Base-by-base conservation (phyloP, 805 yeast genomes). In the Suhomyces faveliae region DNA sequence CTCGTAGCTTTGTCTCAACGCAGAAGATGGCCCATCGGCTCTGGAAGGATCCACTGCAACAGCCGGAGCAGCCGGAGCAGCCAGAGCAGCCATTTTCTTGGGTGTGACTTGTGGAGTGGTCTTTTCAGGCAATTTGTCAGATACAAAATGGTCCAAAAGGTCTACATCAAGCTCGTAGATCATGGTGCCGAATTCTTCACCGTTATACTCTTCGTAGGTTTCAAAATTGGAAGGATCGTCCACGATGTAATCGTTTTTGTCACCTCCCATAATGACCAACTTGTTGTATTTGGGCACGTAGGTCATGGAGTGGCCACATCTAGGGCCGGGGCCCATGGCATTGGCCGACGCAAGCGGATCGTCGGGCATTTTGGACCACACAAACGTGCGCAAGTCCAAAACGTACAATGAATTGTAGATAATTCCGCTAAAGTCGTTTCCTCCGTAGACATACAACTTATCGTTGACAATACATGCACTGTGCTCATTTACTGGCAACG, bases 231-330 rank as follows among this genome's bases (percentile, higher is more conserved):
- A 72, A 5, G 67, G 71, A 49, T 74, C 76, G 21, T 73, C 74
- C 22, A 70, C 61, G 40, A 84, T 83, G 58, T 79, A 83, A 60
- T 87, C 92, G 53, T 81, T 78, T 55, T 83, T 79, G 65, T 89
- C 96, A 49, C 99, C 98, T 39, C 99, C 99, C 87, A 95, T 84
- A 12, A 92, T 80, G 10, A 91, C 62, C 29, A 92, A 60, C 66
- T 84, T 87, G 59, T 88, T 81, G 51, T 80, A 80, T 21, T 75
- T 79, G 42, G 84, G 73, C 47, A 87, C 65, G 45, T 81, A 84
- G 1, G 97, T 83, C 68, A 92, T 71, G 6, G 96, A 82, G 67
- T 94, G 99, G 8, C 98, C 98, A 52, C 92, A 87, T 57, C 97
- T 80, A 11, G 94, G 82, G 40, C 91, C 87, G 1, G 97, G 96